phyloP scores from a whole-genome alignment of 805 yeast species.

The Candida ipomoeae region DNA sequence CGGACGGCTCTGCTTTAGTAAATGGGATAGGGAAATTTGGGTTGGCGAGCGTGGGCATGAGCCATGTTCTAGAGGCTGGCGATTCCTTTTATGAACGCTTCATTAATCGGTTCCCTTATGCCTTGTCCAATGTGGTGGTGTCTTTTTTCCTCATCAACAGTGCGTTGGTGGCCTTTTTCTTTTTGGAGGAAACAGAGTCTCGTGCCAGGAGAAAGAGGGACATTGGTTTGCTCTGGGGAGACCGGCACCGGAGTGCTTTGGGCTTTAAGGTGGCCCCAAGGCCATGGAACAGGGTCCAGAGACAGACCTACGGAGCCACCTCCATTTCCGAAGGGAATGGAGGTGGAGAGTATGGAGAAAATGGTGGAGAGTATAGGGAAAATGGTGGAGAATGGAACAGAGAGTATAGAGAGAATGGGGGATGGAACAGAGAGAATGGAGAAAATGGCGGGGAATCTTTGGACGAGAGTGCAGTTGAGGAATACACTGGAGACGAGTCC shows the following conservation, averaged over 20 bases:
- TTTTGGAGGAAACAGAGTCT: conserved; percentile 36
- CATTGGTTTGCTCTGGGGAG: conserved; percentile 32
- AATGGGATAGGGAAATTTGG: too few species aligned
- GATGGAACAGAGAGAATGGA: too few species aligned
- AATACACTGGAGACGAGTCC: not conserved
- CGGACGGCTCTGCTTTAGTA: too few species aligned
- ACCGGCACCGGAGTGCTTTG: conserved; percentile 21
- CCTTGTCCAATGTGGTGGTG: conserved; percentile 36
- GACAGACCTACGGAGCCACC: too few species aligned
- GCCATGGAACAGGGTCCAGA: conserved; percentile 23
- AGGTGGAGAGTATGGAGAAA: not conserved
- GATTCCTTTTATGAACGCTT: conserved; percentile 24
- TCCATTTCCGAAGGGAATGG: too few species aligned
- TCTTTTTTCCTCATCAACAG: conserved; percentile 24
- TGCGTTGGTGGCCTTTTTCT: conserved; percentile 28
- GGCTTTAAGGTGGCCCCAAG: conserved; percentile 26
- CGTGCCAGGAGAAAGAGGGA: conserved; percentile 28
- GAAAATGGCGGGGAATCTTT: too few species aligned
- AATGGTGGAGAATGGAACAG: not conserved
- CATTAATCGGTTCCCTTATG: conserved; percentile 32
- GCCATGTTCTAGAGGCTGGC: too few species aligned
- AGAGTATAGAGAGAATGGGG: too few species aligned
- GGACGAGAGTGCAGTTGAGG: not conserved
- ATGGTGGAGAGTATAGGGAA: not conserved
- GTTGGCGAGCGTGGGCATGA: too few species aligned